phyloP scores from a whole-genome alignment of 192 early-diverging fungal genomes.

The Dimargaris cristalligena region DNA sequence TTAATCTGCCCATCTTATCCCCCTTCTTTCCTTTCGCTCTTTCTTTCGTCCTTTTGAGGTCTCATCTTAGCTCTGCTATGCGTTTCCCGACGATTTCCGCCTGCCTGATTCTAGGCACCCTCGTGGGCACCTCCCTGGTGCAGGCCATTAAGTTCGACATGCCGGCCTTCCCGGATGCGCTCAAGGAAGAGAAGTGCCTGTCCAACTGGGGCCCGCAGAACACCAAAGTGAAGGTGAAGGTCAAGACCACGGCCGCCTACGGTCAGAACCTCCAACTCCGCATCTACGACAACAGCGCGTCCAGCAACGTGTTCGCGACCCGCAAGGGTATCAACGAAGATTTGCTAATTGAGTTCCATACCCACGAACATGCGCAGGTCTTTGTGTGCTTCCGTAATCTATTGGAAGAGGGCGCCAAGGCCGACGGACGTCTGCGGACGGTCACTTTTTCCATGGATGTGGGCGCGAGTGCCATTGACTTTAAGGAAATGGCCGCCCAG shows the following conservation, averaged over 20 bases:
- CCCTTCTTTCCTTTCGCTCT: not conserved
- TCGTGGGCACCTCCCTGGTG: not conserved
- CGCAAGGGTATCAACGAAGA: constrained; percentile 47
- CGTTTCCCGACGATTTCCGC: not conserved
- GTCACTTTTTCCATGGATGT: constrained; percentile 67
- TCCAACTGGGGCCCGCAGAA: constrained; percentile 57
- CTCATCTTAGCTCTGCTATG: too few relatives aligned
- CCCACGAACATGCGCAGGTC: constrained; percentile 70
- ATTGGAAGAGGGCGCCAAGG: constrained; percentile 33
- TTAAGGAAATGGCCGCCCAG: constrained; percentile 40
- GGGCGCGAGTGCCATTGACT: constrained; percentile 73
- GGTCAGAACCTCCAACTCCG: constrained; percentile 45
- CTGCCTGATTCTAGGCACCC: not conserved
- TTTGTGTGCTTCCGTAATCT: constrained; percentile 72
- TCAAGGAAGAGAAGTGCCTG: constrained; percentile 40
- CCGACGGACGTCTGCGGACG: constrained; percentile 28
- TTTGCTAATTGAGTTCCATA: constrained; percentile 57
- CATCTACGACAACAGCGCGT: constrained; percentile 54
- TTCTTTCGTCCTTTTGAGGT: too few relatives aligned
- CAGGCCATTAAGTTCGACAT: constrained; percentile 71
- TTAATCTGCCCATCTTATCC: not conserved
- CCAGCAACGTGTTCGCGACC: constrained; percentile 49
- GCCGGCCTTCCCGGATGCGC: constrained; percentile 25
- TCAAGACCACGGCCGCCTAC: constrained; percentile 50
- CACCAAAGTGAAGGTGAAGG: constrained; percentile 48